Conservation (phyloP, 2,329 filamentous ascomycete species). For the Diplodia corticola region DNA sequence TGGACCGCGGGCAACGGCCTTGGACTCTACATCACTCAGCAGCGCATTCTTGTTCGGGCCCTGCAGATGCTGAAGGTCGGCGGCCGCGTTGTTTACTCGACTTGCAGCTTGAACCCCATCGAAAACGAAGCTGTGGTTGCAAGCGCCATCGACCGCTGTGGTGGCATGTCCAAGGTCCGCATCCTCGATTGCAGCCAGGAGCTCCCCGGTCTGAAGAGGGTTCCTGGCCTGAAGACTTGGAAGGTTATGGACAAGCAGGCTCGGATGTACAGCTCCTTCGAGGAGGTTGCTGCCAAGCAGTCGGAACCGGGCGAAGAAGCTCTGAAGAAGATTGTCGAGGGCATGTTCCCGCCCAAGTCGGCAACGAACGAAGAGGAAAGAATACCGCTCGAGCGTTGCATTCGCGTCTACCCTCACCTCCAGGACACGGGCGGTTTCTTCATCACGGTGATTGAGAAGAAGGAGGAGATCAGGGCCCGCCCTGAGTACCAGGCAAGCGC, state of each 20-base stretch:
- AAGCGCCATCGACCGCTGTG: constrained; percentile 85
- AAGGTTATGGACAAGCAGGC: constrained; percentile 86
- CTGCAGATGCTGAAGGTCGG: constrained; percentile 96
- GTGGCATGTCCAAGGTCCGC: constrained; percentile 76
- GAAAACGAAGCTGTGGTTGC: constrained; percentile 94
- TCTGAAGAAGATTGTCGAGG: constrained; percentile 70
- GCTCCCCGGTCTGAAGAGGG: constrained; percentile 74
- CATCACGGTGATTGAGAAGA: constrained; percentile 92
- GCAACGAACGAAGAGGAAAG: constrained; percentile 54
- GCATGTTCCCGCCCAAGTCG: constrained; percentile 75
- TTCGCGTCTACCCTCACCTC: constrained; percentile 90
- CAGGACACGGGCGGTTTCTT: constrained; percentile 98
- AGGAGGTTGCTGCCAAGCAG: constrained; percentile 72
- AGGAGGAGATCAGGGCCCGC: constrained; percentile 65
- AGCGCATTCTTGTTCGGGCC: constrained; percentile 85
- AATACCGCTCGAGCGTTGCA: constrained; percentile 83
- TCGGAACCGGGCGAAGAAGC: constrained; percentile 48
- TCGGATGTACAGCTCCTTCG: constrained; percentile 77
- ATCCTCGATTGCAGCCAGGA: constrained; percentile 81
- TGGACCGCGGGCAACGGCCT: constrained; percentile 88
- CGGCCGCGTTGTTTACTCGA: constrained; percentile 94
- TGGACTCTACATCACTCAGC: constrained; percentile 82
- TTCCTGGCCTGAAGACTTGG: constrained; percentile 77
- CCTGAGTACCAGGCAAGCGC: constrained; percentile 12
- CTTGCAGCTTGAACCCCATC: constrained; percentile 97